Conservation (phyloP, 1,284 basidiomycete genomes). For the Trametes versicolor region DNA sequence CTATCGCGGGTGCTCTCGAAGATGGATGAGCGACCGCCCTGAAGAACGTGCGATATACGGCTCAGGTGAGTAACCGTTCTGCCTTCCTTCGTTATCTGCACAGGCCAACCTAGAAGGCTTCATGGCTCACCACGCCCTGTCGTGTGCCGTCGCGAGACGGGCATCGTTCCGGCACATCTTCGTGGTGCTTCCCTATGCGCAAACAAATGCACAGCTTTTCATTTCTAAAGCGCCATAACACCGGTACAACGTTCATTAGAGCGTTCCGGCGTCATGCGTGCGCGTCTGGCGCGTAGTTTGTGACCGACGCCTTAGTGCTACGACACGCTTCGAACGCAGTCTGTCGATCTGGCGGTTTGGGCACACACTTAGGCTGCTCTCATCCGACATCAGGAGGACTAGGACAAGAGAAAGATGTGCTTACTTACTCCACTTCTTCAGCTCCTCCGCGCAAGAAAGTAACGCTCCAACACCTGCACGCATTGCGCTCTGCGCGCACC, state of each 20-base stretch:
- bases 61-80: conserved; percentile 28
- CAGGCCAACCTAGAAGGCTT: background rate
- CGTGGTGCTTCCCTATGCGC: background rate
- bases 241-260: background rate
- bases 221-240: background rate
- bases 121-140: background rate
- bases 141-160: too few species aligned
- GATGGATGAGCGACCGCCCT: conserved; percentile 44
- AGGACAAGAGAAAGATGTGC: too few species aligned
- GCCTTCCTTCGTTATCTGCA: background rate
- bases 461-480: conserved; percentile 80
- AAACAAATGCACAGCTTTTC: background rate
- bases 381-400: too few species aligned
- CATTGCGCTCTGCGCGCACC: conserved; percentile 62
- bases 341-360: too few species aligned
- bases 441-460: conserved; percentile 70
- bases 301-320: too few species aligned
- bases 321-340: too few species aligned
- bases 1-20: conserved; percentile 27
- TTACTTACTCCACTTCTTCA: conserved; percentile 23
- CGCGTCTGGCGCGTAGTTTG: too few species aligned
- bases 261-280: too few species aligned
- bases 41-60: conserved; percentile 22
- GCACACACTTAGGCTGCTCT: too few species aligned
- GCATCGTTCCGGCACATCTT: too few species aligned